A percentile compares a stretch with the other conserved stretches of the same genome.
Conservation (phyloP, 129 eudicot genomes). For the Tanacetum coccineum region DNA sequence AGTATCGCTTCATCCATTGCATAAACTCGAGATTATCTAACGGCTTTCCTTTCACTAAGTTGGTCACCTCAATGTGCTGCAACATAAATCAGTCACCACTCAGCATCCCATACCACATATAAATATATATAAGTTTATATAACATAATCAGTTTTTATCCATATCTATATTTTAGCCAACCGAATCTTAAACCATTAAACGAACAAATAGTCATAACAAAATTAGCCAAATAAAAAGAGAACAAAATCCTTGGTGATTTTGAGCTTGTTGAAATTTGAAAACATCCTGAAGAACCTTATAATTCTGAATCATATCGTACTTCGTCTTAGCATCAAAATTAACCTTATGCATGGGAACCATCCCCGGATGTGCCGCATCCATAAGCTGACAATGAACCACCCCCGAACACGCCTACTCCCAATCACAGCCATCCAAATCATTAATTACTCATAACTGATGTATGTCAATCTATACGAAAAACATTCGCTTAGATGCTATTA, state of each 20-base stretch:
- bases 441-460: neutral
- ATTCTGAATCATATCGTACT: slow-evolving; percentile 96
- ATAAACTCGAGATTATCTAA: slow-evolving; percentile 88
- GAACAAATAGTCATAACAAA: neutral
- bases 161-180: neutral
- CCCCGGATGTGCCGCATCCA: slow-evolving; percentile 95
- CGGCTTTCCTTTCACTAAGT: slow-evolving; percentile 83
- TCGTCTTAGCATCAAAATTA: slow-evolving; percentile 85
- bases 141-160: neutral
- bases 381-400: slow-evolving; percentile 94
- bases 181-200: neutral
- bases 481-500: too few species aligned
- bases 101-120: neutral
- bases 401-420: slow-evolving; percentile 73
- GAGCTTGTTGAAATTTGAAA: slow-evolving; percentile 79
- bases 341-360: slow-evolving; percentile 99
- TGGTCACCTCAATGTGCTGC: slow-evolving; percentile 92
- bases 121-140: too few species aligned
- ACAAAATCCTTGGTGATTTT: slow-evolving; percentile 78
- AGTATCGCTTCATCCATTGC: slow-evolving; percentile 98
- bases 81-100: slow-evolving; percentile 1
- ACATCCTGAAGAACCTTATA: slow-evolving; percentile 96
- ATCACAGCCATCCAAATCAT: slow-evolving; percentile 17
- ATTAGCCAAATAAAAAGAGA: neutral
- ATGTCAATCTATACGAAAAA: too few species aligned